A percentile compares a stretch with the other conserved stretches of the same genome.
These are phyloP conservation scores for Hypoxylon sp. DNA, from an alignment of 2,329 filamentous ascomycete species.

Conservation along the genomic window DNA sequence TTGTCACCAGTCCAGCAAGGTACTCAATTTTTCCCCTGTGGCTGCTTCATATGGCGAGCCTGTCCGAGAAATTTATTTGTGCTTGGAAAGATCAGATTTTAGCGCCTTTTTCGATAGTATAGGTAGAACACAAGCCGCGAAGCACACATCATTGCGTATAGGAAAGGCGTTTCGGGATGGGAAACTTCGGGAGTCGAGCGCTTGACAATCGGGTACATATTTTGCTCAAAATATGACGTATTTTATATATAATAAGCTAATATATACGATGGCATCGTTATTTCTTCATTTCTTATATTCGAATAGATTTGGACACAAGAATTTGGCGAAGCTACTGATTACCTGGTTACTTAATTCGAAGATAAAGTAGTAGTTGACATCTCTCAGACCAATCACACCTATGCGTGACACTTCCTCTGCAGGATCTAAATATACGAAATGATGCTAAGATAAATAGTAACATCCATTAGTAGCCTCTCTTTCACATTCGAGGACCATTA, in stretches of 20 bases:
- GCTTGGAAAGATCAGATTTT: conserved; percentile 16
- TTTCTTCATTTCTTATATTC: conserved; percentile 1
- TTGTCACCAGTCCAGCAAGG: conserved; percentile 28
- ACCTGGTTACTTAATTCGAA: background rate
- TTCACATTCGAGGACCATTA: background rate
- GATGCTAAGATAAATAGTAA: too few relatives aligned
- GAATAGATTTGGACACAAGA: background rate
- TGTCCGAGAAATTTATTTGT: background rate
- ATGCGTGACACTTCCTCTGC: background rate
- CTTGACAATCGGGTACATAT: background rate
- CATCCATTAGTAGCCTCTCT: too few relatives aligned
- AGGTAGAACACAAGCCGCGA: conserved; percentile 30
- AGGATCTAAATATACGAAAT: background rate
- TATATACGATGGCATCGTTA: conserved; percentile 14
- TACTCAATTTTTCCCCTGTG: conserved; percentile 7
- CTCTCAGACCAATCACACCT: background rate
- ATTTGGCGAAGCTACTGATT: background rate
- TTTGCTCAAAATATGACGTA: background rate
- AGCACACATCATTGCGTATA: conserved; percentile 20
- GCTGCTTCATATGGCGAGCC: background rate
- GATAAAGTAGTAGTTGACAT: background rate
- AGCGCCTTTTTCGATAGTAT: background rate
- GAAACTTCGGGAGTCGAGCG: background rate
- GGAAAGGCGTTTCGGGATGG: conserved; percentile 12
- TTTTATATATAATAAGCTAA: conserved; percentile 10